Conservation (phyloP, 306 rosid genomes). For the Macrotyloma uniflorum region DNA sequence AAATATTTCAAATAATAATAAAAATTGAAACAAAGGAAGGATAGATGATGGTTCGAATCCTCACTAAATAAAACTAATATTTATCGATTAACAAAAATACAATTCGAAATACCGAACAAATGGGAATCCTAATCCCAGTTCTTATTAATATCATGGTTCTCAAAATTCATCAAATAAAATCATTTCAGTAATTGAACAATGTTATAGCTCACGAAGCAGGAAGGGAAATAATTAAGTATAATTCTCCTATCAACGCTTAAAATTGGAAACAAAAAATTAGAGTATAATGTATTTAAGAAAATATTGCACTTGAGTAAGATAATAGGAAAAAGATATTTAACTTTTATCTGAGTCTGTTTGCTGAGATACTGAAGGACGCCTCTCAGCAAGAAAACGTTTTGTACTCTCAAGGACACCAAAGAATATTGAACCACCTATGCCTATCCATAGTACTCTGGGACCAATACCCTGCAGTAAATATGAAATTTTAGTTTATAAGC, state of each 20-base stretch:
- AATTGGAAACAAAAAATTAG: neutral
- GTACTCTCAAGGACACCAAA: conserved; percentile 76
- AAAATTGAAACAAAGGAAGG: no score
- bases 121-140: neutral
- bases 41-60: no score
- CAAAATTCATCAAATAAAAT: neutral
- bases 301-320: neutral
- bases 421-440: conserved; percentile 84
- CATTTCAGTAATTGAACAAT: neutral
- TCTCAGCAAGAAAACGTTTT: conserved; percentile 62
- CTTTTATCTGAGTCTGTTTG: conserved; percentile 19
- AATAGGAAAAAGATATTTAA: conserved; percentile 1
- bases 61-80: no score
- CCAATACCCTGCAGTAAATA: conserved; percentile 61
- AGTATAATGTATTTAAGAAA: neutral
- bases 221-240: conserved; percentile 1
- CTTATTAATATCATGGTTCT: neutral
- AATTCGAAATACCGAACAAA: no score
- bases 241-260: neutral
- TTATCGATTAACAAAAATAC: no score
- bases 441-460: conserved; percentile 87
- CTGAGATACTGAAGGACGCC: conserved; percentile 47
- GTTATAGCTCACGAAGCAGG: neutral
- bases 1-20: no score
- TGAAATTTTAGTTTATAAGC: conserved; percentile 10